Percentiles rank a stretch among this genome's conserved stretches.
Conservation (phyloP, 129 eudicot species). For the Tagetes patula region DNA sequence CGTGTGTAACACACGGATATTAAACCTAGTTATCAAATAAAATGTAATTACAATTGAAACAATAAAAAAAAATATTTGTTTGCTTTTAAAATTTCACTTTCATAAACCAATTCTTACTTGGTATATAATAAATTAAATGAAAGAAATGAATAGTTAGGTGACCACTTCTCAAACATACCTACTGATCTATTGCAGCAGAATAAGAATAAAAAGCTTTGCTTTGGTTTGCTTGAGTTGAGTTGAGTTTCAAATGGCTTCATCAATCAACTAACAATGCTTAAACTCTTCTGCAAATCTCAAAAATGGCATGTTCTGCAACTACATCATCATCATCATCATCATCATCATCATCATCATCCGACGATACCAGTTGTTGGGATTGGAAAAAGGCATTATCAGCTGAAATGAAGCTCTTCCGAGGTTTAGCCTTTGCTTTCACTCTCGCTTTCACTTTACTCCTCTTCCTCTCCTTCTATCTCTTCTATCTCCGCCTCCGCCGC, state of each 20-base stretch:
- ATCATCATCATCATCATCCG: constrained; percentile 22
- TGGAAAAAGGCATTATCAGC: constrained; percentile 47
- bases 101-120: no score
- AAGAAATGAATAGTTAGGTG: no score
- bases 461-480: constrained; percentile 63
- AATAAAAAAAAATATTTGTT: no score
- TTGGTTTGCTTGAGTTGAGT: no score
- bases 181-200: neutral
- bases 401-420: constrained; percentile 61
- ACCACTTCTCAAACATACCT: no score
- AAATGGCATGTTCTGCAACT: constrained; percentile 24
- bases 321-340: constrained; percentile 25
- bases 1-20: no score
- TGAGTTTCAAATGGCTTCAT: constrained; percentile 9
- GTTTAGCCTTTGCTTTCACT: constrained; percentile 71
- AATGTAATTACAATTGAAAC: no score
- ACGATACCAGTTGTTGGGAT: constrained; percentile 18
- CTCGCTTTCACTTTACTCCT: constrained; percentile 69
- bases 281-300: neutral
- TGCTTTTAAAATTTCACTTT: no score
- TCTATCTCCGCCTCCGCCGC: constrained; percentile 77
- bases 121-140: no score
- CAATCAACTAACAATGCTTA: constrained; percentile 16
- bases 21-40: no score
- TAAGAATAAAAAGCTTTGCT: neutral